Percentiles rank a stretch among this genome's conserved stretches.
These are phyloP conservation scores for Phytophthora litchii DNA, from an alignment of 352 stramenopile genomes.

Conservation along the genomic window DNA sequence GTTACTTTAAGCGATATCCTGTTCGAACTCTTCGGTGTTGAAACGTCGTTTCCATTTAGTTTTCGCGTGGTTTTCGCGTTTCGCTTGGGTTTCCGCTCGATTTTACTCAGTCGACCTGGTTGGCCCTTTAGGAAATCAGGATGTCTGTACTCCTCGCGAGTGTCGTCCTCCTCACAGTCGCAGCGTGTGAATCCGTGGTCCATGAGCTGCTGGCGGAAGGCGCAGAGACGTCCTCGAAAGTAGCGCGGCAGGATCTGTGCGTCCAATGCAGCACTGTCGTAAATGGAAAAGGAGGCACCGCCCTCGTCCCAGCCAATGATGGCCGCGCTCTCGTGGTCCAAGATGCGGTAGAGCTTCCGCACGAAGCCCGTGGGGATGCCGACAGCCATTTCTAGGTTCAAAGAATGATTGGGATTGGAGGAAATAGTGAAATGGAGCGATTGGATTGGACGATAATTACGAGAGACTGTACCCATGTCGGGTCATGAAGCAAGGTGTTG, in stretches of 20 bases:
- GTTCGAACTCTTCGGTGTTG: neutral
- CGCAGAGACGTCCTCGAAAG: slow-evolving; percentile 66
- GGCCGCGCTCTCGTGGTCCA: slow-evolving; percentile 68
- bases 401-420: slow-evolving; percentile 1
- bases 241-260: slow-evolving; percentile 65
- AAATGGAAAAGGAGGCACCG: slow-evolving; percentile 72
- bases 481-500: neutral
- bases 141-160: slow-evolving; percentile 59
- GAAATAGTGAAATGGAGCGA: neutral
- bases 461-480: neutral
- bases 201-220: slow-evolving; percentile 79
- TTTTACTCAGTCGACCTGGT: slow-evolving; percentile 58
- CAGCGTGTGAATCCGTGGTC: slow-evolving; percentile 74
- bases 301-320: slow-evolving; percentile 66
- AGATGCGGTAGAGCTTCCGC: slow-evolving; percentile 83
- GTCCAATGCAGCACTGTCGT: slow-evolving; percentile 66
- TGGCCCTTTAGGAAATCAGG: slow-evolving; percentile 57
- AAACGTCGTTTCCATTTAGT: neutral
- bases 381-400: slow-evolving; percentile 28
- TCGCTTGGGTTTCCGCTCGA: slow-evolving; percentile 57
- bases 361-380: slow-evolving; percentile 82
- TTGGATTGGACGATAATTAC: slow-evolving; percentile 10
- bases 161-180: slow-evolving; percentile 65
- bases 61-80: slow-evolving; percentile 13
- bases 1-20: slow-evolving; percentile 52